Evolutionary conservation across 495 filamentous ascomycete genomes (phyloP).

Genomic region (Trichoderma parareesei): DNA sequence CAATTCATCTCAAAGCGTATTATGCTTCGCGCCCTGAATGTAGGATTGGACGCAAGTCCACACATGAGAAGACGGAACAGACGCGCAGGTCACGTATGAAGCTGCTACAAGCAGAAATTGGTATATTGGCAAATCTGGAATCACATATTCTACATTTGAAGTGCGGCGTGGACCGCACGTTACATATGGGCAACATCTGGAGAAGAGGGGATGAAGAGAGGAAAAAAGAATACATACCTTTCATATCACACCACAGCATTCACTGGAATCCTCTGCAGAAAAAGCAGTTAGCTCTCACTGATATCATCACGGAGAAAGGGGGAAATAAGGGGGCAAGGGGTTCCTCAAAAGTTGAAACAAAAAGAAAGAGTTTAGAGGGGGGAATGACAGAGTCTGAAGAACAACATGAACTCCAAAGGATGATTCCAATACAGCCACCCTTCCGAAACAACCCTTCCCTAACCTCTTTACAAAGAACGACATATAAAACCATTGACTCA

Average conservation of each 20-base stretch:
- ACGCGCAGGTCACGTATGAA: no score
- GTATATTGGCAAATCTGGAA: neutral
- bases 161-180: neutral
- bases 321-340: neutral
- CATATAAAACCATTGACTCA: neutral
- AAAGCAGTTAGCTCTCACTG: conserved; percentile 1
- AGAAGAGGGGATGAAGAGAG: neutral
- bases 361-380: neutral
- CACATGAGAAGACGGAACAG: no score
- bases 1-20: no score
- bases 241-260: neutral
- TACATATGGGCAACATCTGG: neutral
- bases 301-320: neutral
- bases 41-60: no score
- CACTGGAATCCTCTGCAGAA: neutral
- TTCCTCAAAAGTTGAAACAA: neutral
- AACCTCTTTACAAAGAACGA: neutral
- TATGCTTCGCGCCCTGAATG: no score
- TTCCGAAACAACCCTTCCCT: neutral
- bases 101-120: no score
- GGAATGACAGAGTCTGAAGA: neutral
- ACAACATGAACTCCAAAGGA: neutral
- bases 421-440: neutral
- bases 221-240: neutral
- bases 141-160: neutral